These are phyloP conservation scores for Phytopythium vexans DNA, from an alignment of 352 stramenopile species.

Conservation along the genomic window DNA sequence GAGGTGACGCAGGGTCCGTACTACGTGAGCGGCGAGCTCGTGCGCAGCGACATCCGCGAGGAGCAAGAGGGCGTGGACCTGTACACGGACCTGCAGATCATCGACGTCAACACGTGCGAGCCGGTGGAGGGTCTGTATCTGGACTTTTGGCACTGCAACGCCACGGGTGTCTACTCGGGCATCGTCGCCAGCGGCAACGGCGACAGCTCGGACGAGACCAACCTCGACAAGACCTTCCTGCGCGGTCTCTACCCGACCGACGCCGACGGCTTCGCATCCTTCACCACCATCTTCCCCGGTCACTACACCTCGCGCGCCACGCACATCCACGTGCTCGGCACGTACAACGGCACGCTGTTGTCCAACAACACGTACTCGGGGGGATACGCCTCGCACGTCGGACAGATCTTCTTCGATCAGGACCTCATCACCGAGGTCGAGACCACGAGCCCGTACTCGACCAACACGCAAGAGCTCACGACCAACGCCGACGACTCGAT, in stretches of 20 bases:
- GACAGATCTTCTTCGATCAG: conserved; percentile 21
- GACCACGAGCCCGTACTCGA: conserved; percentile 13
- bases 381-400: conserved; percentile 16
- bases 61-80: conserved; percentile 13
- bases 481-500: conserved; percentile 17
- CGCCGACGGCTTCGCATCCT: conserved; percentile 15
- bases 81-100: conserved; percentile 21
- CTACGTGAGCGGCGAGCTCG: conserved; percentile 20
- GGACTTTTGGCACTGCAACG: conserved; percentile 26
- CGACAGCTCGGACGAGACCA: conserved; percentile 10
- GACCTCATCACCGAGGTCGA: conserved; percentile 20
- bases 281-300: conserved; percentile 20
- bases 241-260: conserved; percentile 14
- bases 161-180: conserved; percentile 14
- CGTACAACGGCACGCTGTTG: conserved; percentile 11
- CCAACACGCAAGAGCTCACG: conserved; percentile 17
- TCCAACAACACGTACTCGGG: conserved; percentile 13
- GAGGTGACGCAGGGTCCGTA: conserved; percentile 22
- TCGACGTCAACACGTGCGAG: conserved; percentile 23
- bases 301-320: conserved; percentile 13
- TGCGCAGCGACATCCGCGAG: conserved; percentile 15
- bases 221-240: conserved; percentile 14
- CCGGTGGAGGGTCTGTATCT: conserved; percentile 17
- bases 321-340: conserved; percentile 18
- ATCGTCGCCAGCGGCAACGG: conserved; percentile 17